These are phyloP conservation scores for Neoboletus brunneissimus DNA, from an alignment of 768 basidiomycete species.

Conservation along the genomic window DNA sequence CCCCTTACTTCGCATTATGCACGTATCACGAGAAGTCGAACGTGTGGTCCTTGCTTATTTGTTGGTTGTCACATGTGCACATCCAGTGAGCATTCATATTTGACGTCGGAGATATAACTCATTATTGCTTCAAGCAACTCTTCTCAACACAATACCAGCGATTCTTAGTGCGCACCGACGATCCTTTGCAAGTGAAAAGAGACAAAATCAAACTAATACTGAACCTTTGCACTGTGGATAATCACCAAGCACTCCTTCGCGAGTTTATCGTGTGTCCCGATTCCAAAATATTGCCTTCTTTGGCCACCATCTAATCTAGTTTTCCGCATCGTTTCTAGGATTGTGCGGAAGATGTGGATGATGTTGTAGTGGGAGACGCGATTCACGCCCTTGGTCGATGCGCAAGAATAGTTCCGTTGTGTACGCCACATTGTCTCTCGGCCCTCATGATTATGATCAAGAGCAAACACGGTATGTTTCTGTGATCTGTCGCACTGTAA, in stretches of 20 bases:
- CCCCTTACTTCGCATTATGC: slow-evolving; percentile 74
- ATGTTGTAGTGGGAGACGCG: slow-evolving; percentile 65
- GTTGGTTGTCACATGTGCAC: slow-evolving; percentile 55
- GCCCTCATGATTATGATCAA: slow-evolving; percentile 79
- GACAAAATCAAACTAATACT: slow-evolving; percentile 75
- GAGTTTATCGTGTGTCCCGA: slow-evolving; percentile 74
- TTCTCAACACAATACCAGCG: slow-evolving; percentile 60
- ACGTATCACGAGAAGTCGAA: slow-evolving; percentile 66
- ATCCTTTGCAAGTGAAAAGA: slow-evolving; percentile 62
- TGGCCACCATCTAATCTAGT: not conserved
- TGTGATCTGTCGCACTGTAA: not conserved
- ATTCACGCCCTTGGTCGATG: slow-evolving; percentile 78
- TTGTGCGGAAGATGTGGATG: slow-evolving; percentile 76
- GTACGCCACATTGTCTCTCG: slow-evolving; percentile 66
- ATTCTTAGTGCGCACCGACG: slow-evolving; percentile 69
- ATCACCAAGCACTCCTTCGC: slow-evolving; percentile 65
- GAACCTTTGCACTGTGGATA: slow-evolving; percentile 62
- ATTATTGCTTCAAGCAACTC: slow-evolving; percentile 33
- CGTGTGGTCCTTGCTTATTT: slow-evolving; percentile 74
- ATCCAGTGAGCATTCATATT: slow-evolving; percentile 52
- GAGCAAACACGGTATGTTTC: slow-evolving; percentile 61
- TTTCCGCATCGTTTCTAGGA: slow-evolving; percentile 45
- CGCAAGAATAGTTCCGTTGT: slow-evolving; percentile 65
- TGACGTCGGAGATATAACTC: not conserved
- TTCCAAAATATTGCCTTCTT: not conserved